phyloP scores from a whole-genome alignment of 768 basidiomycete genomes.

The Kwoniella mangroviensis region DNA sequence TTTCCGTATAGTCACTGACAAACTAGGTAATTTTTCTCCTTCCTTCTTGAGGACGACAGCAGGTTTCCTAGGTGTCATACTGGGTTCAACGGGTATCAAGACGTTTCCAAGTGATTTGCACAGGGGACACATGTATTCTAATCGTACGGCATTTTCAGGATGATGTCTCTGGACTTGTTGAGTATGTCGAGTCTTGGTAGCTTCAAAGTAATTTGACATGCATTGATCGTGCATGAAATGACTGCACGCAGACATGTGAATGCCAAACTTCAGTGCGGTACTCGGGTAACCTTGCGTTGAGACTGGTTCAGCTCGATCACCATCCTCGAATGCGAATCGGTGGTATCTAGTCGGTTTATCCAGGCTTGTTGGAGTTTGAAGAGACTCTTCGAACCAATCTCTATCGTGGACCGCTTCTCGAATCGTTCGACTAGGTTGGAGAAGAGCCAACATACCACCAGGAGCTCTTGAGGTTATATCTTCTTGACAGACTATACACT shows the following conservation, averaged over 20 bases:
- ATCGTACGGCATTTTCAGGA: conserved; percentile 89
- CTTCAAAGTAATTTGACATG: conserved; percentile 84
- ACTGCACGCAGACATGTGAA: conserved; percentile 85
- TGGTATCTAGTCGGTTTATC: conserved; percentile 62
- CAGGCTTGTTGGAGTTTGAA: conserved; percentile 68
- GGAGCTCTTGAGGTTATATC: conserved; percentile 73
- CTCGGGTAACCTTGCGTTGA: conserved; percentile 56
- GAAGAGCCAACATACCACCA: conserved; percentile 82
- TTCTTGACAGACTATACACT: conserved; percentile 99
- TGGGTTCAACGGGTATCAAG: conserved; percentile 73
- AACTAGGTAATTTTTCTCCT: conserved; percentile 60
- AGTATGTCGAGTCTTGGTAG: conserved; percentile 83
- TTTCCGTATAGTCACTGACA: conserved; percentile 86
- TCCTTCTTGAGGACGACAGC: conserved; percentile 51
- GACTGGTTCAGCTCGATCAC: conserved; percentile 33
- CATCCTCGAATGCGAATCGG: conserved; percentile 35
- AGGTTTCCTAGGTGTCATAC: conserved; percentile 42
- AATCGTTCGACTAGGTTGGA: conserved; percentile 86
- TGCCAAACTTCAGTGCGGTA: conserved; percentile 74
- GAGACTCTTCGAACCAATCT: conserved; percentile 70
- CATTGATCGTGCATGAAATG: conserved; percentile 98
- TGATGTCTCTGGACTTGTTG: conserved; percentile 89
- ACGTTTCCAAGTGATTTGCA: conserved; percentile 97
- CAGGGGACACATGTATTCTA: conserved; percentile 93
- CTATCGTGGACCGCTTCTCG: conserved; percentile 70